phyloP scores from a whole-genome alignment of 257 asterid species.

The Petrea volubilis region DNA sequence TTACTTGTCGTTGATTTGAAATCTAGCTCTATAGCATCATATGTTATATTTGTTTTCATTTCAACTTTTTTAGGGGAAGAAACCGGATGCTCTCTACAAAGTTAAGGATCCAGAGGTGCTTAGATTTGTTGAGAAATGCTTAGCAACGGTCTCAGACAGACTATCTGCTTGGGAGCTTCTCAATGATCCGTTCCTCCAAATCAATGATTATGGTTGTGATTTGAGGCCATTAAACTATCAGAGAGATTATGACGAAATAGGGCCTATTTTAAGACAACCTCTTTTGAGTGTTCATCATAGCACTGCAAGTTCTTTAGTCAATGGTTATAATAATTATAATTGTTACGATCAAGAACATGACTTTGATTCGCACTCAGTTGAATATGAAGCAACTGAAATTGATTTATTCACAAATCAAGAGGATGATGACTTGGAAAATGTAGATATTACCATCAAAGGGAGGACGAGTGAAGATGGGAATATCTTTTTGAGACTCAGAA shows the following conservation, averaged over 20 bases:
- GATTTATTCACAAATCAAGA: slow-evolving; percentile 57
- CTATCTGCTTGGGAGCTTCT: slow-evolving; percentile 88
- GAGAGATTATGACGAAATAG: slow-evolving; percentile 46
- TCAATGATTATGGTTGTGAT: slow-evolving; percentile 51
- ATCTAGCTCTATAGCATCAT: neutral
- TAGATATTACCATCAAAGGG: slow-evolving; percentile 72
- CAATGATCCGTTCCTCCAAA: slow-evolving; percentile 74
- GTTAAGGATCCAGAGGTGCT: slow-evolving; percentile 80
- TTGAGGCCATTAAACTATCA: slow-evolving; percentile 42
- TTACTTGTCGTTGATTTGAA: neutral
- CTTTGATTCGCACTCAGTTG: slow-evolving; percentile 40
- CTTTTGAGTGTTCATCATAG: slow-evolving; percentile 49
- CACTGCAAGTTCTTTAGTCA: slow-evolving; percentile 42
- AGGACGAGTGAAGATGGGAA: slow-evolving; percentile 59
- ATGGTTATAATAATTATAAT: slow-evolving; percentile 49
- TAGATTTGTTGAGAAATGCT: slow-evolving; percentile 83
- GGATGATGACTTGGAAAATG: slow-evolving; percentile 49
- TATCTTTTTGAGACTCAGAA: slow-evolving; percentile 74
- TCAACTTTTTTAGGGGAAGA: slow-evolving; percentile 58
- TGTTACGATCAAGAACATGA: slow-evolving; percentile 52
- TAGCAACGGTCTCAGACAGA: slow-evolving; percentile 72
- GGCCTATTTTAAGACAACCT: slow-evolving; percentile 50
- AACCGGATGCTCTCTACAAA: slow-evolving; percentile 76
- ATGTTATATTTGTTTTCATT: neutral
- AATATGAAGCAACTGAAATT: slow-evolving; percentile 49